Percentiles rank a stretch among this genome's conserved stretches.
Conservation (phyloP, 2,329 filamentous ascomycete species). For the Claviceps lovelessii region DNA sequence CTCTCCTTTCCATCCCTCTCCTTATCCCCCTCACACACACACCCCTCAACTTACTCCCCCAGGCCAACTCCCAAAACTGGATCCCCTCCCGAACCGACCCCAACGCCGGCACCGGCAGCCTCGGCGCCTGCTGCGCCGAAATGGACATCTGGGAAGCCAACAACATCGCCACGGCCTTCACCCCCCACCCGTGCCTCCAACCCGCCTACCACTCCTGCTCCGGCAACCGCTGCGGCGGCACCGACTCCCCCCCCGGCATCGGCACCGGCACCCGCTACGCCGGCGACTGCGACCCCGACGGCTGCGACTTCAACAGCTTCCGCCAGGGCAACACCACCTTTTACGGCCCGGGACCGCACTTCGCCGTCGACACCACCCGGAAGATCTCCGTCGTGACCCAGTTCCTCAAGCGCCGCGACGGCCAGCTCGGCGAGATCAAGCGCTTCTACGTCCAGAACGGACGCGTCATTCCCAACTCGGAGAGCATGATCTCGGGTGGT, state of each 20-base stretch:
- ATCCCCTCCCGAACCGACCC: constrained; percentile 34
- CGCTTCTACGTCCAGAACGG: constrained; percentile 53
- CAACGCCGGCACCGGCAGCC: constrained; percentile 37
- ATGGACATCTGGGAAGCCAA: constrained; percentile 55
- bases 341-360: constrained; percentile 40
- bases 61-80: constrained; percentile 34
- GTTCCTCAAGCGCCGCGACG: constrained; percentile 35
- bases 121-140: constrained; percentile 47
- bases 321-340: constrained; percentile 49
- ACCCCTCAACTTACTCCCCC: too few species aligned
- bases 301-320: constrained; percentile 58
- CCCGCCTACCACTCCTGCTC: constrained; percentile 36
- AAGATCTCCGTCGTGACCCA: constrained; percentile 54
- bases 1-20: background rate
- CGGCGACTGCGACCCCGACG: constrained; percentile 52
- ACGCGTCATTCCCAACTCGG: constrained; percentile 29
- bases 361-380: constrained; percentile 43
- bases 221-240: constrained; percentile 37
- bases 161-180: constrained; percentile 47
- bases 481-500: constrained; percentile 9
- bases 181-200: constrained; percentile 48
- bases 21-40: background rate
- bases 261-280: constrained; percentile 31
- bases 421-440: constrained; percentile 44
- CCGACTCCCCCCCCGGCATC: constrained; percentile 24